These are phyloP conservation scores for Metarhizium album DNA, from an alignment of 2,329 filamentous ascomycete species.

Conservation along the genomic window DNA sequence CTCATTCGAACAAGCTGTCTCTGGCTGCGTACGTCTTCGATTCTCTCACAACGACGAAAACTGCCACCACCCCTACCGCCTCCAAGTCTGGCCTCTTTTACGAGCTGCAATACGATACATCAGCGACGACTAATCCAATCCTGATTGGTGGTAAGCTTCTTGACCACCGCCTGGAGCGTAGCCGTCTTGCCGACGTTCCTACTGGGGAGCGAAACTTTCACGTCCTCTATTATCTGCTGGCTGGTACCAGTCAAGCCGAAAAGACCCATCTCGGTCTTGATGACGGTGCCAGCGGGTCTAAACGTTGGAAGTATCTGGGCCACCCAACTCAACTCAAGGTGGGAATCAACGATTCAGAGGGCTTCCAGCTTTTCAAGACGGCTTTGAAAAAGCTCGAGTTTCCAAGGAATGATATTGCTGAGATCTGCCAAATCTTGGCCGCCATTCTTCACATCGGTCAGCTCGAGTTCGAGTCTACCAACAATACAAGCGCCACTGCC, in stretches of 20 bases:
- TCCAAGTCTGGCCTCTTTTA: conserved; percentile 94
- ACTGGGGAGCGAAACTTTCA: conserved; percentile 97
- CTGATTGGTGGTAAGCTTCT: conserved; percentile 90
- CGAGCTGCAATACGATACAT: conserved; percentile 92
- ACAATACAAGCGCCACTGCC: conserved; percentile 64
- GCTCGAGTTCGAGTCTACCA: conserved; percentile 79
- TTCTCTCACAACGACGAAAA: conserved; percentile 92
- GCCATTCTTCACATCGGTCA: conserved; percentile 96
- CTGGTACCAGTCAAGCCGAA: conserved; percentile 83
- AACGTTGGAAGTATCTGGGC: conserved; percentile 90
- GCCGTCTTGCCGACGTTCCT: conserved; percentile 81
- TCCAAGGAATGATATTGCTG: conserved; percentile 82
- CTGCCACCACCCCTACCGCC: conserved; percentile 85
- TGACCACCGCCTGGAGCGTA: conserved; percentile 85
- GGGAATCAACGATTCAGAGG: conserved; percentile 89
- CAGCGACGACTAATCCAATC: conserved; percentile 71
- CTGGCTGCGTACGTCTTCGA: conserved; percentile 94
- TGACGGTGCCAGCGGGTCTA: conserved; percentile 40
- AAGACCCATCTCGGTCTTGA: conserved; percentile 70
- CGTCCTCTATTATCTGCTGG: conserved; percentile 86
- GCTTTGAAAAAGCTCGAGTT: conserved; percentile 92
- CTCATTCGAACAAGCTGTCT: conserved; percentile 84
- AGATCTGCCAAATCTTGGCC: conserved; percentile 90
- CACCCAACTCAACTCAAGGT: conserved; percentile 96
- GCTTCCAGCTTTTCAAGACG: conserved; percentile 96